Evolutionary conservation across 805 yeast species (phyloP).

Genomic region (Candida quercuum): DNA sequence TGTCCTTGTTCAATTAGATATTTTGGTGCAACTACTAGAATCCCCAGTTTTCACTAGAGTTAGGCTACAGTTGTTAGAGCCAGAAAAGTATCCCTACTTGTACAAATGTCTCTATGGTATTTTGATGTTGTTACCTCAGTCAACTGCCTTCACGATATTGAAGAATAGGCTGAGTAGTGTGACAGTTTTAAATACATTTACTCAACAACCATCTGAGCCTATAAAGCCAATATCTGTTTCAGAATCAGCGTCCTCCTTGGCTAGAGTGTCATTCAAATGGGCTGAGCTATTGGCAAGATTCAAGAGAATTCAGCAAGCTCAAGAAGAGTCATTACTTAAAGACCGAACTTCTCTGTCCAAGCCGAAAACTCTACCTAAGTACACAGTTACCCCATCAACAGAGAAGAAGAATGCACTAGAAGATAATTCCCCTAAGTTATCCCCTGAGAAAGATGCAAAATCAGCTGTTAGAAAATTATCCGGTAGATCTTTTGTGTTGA

Average conservation of each 20-base stretch:
- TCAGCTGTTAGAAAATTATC: slow-evolving; percentile 25
- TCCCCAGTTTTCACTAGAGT: slow-evolving; percentile 87
- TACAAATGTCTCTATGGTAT: slow-evolving; percentile 89
- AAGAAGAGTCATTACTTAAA: slow-evolving; percentile 24
- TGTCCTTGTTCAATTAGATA: slow-evolving; percentile 80
- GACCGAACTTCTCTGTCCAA: slow-evolving; percentile 9
- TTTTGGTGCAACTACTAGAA: slow-evolving; percentile 83
- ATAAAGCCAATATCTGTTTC: slow-evolving; percentile 2
- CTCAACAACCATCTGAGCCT: slow-evolving; percentile 3
- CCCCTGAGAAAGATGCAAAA: slow-evolving; percentile 10
- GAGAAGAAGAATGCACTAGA: slow-evolving; percentile 15
- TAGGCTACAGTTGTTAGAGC: slow-evolving; percentile 84
- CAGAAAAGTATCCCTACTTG: slow-evolving; percentile 72
- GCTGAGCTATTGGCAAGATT: slow-evolving; percentile 42
- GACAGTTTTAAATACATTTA: slow-evolving; percentile 29
- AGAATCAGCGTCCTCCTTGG: slow-evolving; percentile 9
- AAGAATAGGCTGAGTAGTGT: slow-evolving; percentile 61
- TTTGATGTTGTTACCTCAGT: slow-evolving; percentile 90
- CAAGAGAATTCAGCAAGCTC: slow-evolving; percentile 39
- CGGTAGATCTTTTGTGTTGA: slow-evolving; percentile 26
- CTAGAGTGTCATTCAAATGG: slow-evolving; percentile 30
- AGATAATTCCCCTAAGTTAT: slow-evolving; percentile 1
- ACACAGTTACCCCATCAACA: slow-evolving; percentile 14
- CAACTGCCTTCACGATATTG: slow-evolving; percentile 79
- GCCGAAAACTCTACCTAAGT: slow-evolving; percentile 18